Percentiles rank a stretch among this genome's conserved stretches.
phyloP scores from a whole-genome alignment of 345 rosid genomes.

The Populus euphratica region DNA sequence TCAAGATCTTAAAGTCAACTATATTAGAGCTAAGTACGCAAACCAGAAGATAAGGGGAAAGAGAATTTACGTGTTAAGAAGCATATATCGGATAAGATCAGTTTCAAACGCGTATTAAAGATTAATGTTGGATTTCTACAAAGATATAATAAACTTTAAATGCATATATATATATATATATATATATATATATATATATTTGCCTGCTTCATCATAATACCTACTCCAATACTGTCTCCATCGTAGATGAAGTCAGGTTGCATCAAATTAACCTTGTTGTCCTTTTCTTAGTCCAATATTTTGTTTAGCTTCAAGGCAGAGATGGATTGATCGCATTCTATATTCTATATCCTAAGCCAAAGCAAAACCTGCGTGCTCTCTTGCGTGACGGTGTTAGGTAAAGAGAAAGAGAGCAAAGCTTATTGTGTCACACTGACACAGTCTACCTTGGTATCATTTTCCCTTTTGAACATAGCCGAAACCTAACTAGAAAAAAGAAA shows the following conservation, averaged over 20 bases:
- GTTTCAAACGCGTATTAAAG: too few relatives aligned
- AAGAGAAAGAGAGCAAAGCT: not conserved
- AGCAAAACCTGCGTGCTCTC: slow-evolving; percentile 19
- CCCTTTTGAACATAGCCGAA: slow-evolving; percentile 12
- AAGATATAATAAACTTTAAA: too few relatives aligned
- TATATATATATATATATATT: not conserved
- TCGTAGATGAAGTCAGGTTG: slow-evolving; percentile 42
- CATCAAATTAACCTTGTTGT: slow-evolving; percentile 34
- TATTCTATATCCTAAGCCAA: slow-evolving; percentile 11
- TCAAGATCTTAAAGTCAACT: too few relatives aligned
- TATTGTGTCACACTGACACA: not conserved
- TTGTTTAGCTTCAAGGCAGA: slow-evolving; percentile 36
- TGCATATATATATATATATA: not conserved
- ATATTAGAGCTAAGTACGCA: too few relatives aligned
- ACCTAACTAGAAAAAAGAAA: not conserved
- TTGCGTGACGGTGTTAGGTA: slow-evolving; percentile 26
- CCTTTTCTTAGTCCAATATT: slow-evolving; percentile 44
- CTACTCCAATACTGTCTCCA: slow-evolving; percentile 36
- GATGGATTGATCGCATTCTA: not conserved
- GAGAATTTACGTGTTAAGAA: too few relatives aligned
- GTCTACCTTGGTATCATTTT: slow-evolving; percentile 18
- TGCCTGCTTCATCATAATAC: slow-evolving; percentile 28
- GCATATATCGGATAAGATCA: too few relatives aligned
- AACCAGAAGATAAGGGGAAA: too few relatives aligned
- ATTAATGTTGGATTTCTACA: too few relatives aligned